These are phyloP conservation scores for Dacryopinax spathularia DNA, from an alignment of 768 basidiomycete species.

Conservation along the genomic window DNA sequence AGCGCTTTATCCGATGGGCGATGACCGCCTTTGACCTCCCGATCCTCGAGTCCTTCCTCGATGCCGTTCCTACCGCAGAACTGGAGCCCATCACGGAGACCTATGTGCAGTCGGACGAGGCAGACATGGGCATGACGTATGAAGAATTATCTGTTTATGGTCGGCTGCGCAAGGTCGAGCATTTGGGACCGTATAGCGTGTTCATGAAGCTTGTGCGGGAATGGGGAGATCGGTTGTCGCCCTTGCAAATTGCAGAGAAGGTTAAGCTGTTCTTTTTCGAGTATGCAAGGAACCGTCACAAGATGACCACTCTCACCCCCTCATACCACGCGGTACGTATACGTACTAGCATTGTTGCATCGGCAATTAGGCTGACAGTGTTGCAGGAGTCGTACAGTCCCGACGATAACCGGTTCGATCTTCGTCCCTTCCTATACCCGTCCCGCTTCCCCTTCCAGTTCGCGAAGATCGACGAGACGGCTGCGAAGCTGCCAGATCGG, in stretches of 20 bases:
- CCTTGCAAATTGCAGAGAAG: slow-evolving; percentile 86
- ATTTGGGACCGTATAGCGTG: slow-evolving; percentile 94
- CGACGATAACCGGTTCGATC: slow-evolving; percentile 90
- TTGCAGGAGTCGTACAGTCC: slow-evolving; percentile 85
- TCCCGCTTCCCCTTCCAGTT: slow-evolving; percentile 95
- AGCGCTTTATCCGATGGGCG: slow-evolving; percentile 85
- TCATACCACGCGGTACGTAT: slow-evolving; percentile 77
- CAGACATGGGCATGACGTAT: slow-evolving; percentile 99
- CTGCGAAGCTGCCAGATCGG: slow-evolving; percentile 58
- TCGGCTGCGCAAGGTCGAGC: slow-evolving; percentile 84
- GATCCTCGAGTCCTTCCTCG: slow-evolving; percentile 74
- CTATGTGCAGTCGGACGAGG: slow-evolving; percentile 94
- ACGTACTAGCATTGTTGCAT: slow-evolving; percentile 2
- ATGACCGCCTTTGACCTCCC: slow-evolving; percentile 67
- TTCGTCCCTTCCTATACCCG: slow-evolving; percentile 92
- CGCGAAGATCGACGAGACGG: slow-evolving; percentile 81
- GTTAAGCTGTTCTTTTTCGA: slow-evolving; percentile 97
- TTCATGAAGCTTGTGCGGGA: slow-evolving; percentile 90
- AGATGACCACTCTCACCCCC: slow-evolving; percentile 95
- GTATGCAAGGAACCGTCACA: slow-evolving; percentile 90
- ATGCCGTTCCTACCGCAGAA: slow-evolving; percentile 88
- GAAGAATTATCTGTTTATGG: slow-evolving; percentile 91
- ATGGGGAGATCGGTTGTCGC: slow-evolving; percentile 80
- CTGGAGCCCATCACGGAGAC: slow-evolving; percentile 87
- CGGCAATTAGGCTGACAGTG: not conserved